Evolutionary conservation across 169 alveolate genomes (phyloP).

Genomic region (Cryptosporidium tyzzeri): DNA sequence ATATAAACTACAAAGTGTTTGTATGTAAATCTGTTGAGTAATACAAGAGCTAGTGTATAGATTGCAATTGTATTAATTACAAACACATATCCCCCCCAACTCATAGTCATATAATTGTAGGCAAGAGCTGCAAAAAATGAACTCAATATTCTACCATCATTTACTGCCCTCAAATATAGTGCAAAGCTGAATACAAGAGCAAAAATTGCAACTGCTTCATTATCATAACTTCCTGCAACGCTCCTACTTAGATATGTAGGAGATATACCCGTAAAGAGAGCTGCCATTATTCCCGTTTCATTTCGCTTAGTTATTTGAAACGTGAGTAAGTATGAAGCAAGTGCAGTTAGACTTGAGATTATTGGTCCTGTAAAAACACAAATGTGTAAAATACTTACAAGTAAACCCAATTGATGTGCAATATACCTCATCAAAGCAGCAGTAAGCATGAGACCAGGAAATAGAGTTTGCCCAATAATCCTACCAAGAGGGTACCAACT

Average conservation of each 20-base stretch:
- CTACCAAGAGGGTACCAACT: conserved; percentile 99
- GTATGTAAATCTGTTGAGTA: conserved; percentile 89
- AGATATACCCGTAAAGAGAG: conserved; percentile 95
- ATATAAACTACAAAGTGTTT: conserved; percentile 91
- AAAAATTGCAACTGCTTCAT: conserved; percentile 98
- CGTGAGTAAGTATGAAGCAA: conserved; percentile 92
- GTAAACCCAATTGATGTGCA: conserved; percentile 82
- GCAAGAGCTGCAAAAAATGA: conserved; percentile 84
- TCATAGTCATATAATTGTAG: conserved; percentile 92
- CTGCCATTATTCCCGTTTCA: conserved; percentile 95
- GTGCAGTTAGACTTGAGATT: conserved; percentile 93
- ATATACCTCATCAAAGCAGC: conserved; percentile 86
- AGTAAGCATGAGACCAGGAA: conserved; percentile 98
- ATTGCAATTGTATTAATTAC: conserved; percentile 95
- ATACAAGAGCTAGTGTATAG: conserved; percentile 90
- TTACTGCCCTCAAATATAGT: conserved; percentile 92
- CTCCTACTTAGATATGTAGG: conserved; percentile 97
- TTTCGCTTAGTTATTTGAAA: conserved; percentile 88
- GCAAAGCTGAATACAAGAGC: conserved; percentile 94
- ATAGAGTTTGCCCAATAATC: conserved; percentile 96
- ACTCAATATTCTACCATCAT: conserved; percentile 91
- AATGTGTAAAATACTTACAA: conserved; percentile 93
- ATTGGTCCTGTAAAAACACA: conserved; percentile 98
- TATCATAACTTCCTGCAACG: conserved; percentile 98
- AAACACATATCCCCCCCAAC: conserved; percentile 99